Conservation (phyloP, 192 early-diverging fungal genomes). For the Coemansia javaensis region DNA sequence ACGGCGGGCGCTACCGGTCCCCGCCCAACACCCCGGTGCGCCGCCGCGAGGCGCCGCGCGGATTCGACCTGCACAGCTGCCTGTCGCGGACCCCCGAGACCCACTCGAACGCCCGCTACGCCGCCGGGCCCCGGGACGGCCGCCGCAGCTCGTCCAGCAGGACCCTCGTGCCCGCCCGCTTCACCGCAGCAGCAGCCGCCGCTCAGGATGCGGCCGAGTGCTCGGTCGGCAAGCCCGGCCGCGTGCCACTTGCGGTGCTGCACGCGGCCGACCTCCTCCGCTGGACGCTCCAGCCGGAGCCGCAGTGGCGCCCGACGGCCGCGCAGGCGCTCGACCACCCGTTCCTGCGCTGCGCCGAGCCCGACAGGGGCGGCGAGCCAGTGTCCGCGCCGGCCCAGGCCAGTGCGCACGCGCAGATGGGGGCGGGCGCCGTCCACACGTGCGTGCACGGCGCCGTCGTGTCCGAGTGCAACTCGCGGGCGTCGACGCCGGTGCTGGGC, state of each 20-base stretch:
- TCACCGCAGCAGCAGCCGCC: background rate
- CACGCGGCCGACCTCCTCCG: conserved; percentile 62
- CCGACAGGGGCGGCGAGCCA: conserved; percentile 11
- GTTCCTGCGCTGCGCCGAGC: conserved; percentile 44
- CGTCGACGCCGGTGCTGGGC: background rate
- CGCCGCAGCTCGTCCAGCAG: conserved; percentile 4
- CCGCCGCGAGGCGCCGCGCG: background rate
- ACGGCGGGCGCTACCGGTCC: background rate
- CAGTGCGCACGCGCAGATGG: background rate
- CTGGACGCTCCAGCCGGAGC: conserved; percentile 54
- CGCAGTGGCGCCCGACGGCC: conserved; percentile 54
- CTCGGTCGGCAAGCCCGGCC: conserved; percentile 9
- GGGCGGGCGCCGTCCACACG: background rate
- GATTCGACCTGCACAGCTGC: background rate
- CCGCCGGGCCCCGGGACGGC: background rate
- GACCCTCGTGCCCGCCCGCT: too few relatives aligned
- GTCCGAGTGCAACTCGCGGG: conserved; percentile 20
- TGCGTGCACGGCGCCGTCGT: conserved; percentile 5
- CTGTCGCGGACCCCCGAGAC: conserved; percentile 2
- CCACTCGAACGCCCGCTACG: conserved; percentile 20
- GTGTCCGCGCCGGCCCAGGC: conserved; percentile 4
- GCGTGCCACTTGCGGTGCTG: conserved; percentile 50
- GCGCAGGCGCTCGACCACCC: conserved; percentile 55
- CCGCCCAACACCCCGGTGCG: background rate
- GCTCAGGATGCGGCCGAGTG: background rate